phyloP scores from a whole-genome alignment of 495 filamentous ascomycete genomes.

The Aspergillus nidulans region DNA sequence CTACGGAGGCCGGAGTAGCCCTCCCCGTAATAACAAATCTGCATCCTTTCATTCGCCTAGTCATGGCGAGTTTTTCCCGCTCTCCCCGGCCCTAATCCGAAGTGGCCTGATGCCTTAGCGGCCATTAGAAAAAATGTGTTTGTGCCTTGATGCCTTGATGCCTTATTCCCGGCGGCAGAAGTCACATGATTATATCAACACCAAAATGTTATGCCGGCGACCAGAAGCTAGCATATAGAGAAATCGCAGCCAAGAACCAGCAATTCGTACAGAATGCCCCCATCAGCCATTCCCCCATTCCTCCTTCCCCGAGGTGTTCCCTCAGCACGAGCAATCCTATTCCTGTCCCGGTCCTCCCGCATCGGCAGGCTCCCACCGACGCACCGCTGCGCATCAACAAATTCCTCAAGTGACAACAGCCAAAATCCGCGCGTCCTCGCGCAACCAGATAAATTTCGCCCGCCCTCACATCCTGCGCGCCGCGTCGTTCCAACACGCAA shows the following conservation, averaged over 20 bases:
- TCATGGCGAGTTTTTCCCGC: conserved; percentile 12
- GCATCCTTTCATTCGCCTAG: conserved; percentile 12
- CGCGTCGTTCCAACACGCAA: conserved; percentile 38
- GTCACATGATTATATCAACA: conserved; percentile 4
- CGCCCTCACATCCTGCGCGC: conserved; percentile 73
- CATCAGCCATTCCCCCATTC: conserved; percentile 34
- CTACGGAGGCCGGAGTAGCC: neutral
- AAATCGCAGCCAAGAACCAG: neutral
- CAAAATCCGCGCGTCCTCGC: conserved; percentile 60
- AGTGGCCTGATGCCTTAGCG: neutral
- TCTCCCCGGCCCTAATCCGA: conserved; percentile 4
- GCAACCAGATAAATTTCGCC: conserved; percentile 77
- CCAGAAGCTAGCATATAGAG: neutral
- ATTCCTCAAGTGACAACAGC: conserved; percentile 9
- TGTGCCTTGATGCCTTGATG: neutral
- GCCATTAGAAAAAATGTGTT: neutral
- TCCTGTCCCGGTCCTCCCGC: conserved; percentile 14
- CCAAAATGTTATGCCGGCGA: neutral
- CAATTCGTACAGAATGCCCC: conserved; percentile 14
- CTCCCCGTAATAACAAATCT: conserved; percentile 12
- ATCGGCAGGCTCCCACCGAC: conserved; percentile 14
- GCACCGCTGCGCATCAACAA: conserved; percentile 25
- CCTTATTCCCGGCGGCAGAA: neutral
- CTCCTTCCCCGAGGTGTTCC: conserved; percentile 41
- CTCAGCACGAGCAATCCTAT: conserved; percentile 25